Conservation (phyloP, 2,329 filamentous ascomycete species). For the Xylaria multiplex region DNA sequence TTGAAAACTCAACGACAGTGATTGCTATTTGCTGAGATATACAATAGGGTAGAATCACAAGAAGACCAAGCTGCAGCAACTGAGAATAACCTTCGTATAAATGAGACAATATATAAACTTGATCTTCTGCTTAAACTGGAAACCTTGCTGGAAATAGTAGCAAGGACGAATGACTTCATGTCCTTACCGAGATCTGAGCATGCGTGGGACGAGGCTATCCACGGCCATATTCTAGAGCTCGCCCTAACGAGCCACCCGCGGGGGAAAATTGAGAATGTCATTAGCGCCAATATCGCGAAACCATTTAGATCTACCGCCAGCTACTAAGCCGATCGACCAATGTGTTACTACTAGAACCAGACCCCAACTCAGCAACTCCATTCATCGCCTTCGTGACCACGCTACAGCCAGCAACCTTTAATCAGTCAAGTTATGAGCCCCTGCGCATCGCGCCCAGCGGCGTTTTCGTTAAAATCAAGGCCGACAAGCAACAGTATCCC, state of each 20-base stretch:
- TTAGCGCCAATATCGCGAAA: conserved; percentile 18
- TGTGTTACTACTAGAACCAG: not conserved
- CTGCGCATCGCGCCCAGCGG: not conserved
- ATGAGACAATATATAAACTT: not conserved
- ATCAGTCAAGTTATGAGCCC: conserved; percentile 11
- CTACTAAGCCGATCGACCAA: not conserved
- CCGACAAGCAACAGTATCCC: not conserved
- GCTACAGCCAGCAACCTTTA: not conserved
- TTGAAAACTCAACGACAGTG: no score
- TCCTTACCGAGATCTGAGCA: not conserved
- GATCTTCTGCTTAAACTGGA: not conserved
- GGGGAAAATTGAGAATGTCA: conserved; percentile 4
- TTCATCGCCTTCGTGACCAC: not conserved
- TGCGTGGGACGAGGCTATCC: not conserved
- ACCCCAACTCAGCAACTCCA: not conserved
- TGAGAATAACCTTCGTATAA: no score
- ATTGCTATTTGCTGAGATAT: no score
- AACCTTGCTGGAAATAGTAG: not conserved
- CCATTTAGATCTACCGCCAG: not conserved
- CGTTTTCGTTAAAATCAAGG: conserved; percentile 7
- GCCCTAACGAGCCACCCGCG: not conserved
- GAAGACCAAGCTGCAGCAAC: not conserved
- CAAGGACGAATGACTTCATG: not conserved
- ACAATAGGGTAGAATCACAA: not conserved
- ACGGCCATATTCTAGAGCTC: not conserved